Evolutionary conservation across 352 stramenopile genomes (phyloP).

Genomic region (Globisporangium irregulare): DNA sequence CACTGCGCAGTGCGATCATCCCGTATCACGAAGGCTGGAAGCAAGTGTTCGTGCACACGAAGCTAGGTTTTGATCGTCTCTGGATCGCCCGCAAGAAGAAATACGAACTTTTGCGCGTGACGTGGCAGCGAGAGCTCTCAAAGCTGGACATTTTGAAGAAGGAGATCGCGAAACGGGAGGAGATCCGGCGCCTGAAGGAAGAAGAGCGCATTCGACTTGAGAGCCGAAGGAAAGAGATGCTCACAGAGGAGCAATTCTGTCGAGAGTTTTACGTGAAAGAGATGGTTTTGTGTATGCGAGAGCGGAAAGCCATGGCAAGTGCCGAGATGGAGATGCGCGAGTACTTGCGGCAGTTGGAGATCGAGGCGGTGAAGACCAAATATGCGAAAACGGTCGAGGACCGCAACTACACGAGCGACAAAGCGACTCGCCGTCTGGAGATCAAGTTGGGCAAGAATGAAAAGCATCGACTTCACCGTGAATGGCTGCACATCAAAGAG

Average conservation of each 20-base stretch:
- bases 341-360: slow-evolving; percentile 55
- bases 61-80: slow-evolving; percentile 35
- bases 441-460: slow-evolving; percentile 82
- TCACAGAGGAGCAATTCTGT: slow-evolving; percentile 52
- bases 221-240: slow-evolving; percentile 54
- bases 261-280: slow-evolving; percentile 74
- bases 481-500: slow-evolving; percentile 62
- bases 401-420: slow-evolving; percentile 55
- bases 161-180: slow-evolving; percentile 51
- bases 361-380: slow-evolving; percentile 74
- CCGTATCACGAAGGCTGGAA: slow-evolving; percentile 5
- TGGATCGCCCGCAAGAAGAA: slow-evolving; percentile 44
- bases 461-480: slow-evolving; percentile 64
- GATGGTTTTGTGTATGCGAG: slow-evolving; percentile 47
- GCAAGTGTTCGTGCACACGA: slow-evolving; percentile 1
- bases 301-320: slow-evolving; percentile 62
- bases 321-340: slow-evolving; percentile 70
- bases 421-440: slow-evolving; percentile 60
- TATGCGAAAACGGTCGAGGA: slow-evolving; percentile 71
- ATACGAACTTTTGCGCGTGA: slow-evolving; percentile 23
- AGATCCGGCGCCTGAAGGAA: slow-evolving; percentile 45
- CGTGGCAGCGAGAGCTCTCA: slow-evolving; percentile 42
- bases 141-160: slow-evolving; percentile 47
- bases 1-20: slow-evolving; percentile 13
- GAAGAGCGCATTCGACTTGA: slow-evolving; percentile 47